Conservation (phyloP, 2,329 filamentous ascomycete species). For the Microdochium paspali region DNA sequence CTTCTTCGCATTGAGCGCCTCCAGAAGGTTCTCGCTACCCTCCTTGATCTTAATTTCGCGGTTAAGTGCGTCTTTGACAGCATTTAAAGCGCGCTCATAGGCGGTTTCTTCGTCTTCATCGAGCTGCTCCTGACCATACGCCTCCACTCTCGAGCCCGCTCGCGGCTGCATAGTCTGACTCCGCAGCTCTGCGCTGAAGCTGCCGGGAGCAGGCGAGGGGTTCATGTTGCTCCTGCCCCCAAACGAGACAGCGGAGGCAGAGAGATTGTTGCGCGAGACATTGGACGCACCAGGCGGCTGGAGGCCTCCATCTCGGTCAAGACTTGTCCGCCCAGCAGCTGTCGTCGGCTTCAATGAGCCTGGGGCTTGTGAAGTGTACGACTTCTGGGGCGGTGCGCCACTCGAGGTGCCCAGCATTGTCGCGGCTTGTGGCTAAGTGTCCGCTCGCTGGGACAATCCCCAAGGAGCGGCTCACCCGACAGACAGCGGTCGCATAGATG, state of each 20-base stretch:
- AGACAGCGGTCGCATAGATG: constrained; percentile 5
- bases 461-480: constrained; percentile 8
- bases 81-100: constrained; percentile 64
- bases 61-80: constrained; percentile 75
- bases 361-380: constrained; percentile 31
- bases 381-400: constrained; percentile 44
- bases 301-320: constrained; percentile 46
- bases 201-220: constrained; percentile 64
- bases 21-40: constrained; percentile 94
- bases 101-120: constrained; percentile 51
- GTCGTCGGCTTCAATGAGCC: constrained; percentile 25
- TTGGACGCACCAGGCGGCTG: constrained; percentile 34
- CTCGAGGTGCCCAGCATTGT: constrained; percentile 43
- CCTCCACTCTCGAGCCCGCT: constrained; percentile 47
- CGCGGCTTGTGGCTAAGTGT: constrained; percentile 19
- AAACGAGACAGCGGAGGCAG: constrained; percentile 49
- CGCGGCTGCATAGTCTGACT: constrained; percentile 60
- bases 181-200: constrained; percentile 82
- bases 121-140: constrained; percentile 42
- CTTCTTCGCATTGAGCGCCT: constrained; percentile 89
- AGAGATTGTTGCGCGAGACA: constrained; percentile 34
- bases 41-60: constrained; percentile 98
- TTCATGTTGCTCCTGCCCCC: constrained; percentile 59
- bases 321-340: constrained; percentile 31
- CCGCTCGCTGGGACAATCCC: constrained; percentile 16